These are phyloP conservation scores for Xanthoconium purpureum DNA, from an alignment of 768 basidiomycete species.

Conservation along the genomic window DNA sequence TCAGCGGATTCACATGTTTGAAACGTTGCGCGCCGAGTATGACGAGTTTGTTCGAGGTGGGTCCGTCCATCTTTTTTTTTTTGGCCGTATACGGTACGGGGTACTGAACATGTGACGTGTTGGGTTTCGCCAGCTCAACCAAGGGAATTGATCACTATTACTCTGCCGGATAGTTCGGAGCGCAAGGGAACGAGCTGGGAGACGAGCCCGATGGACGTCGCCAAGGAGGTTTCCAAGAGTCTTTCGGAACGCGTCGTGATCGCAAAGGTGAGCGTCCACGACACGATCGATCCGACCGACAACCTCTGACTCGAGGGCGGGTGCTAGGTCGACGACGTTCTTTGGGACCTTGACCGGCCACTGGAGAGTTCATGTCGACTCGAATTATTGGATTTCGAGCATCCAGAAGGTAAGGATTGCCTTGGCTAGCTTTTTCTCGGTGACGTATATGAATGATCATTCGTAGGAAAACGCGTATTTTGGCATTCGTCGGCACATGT, in stretches of 20 bases:
- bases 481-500: conserved; percentile 99
- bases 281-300: too few relatives aligned
- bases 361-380: conserved; percentile 82
- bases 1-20: conserved; percentile 86
- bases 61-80: background rate
- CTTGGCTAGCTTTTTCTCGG: background rate
- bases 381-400: conserved; percentile 88
- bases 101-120: background rate
- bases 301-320: background rate
- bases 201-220: conserved; percentile 89
- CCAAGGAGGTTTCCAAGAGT: conserved; percentile 82
- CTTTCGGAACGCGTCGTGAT: conserved; percentile 89
- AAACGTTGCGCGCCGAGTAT: conserved; percentile 80
- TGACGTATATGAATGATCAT: too few relatives aligned
- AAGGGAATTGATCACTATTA: conserved; percentile 78
- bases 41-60: conserved; percentile 76
- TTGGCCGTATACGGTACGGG: background rate
- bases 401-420: conserved; percentile 61
- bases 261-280: conserved; percentile 62
- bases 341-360: conserved; percentile 96
- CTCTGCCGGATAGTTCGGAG: conserved; percentile 81
- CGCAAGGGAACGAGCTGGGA: conserved; percentile 90
- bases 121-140: conserved; percentile 52
- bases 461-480: conserved; percentile 88
- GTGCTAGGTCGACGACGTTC: conserved; percentile 64